Conservation (phyloP, 1,139 yeast species). For the Taphrina sp. region DNA sequence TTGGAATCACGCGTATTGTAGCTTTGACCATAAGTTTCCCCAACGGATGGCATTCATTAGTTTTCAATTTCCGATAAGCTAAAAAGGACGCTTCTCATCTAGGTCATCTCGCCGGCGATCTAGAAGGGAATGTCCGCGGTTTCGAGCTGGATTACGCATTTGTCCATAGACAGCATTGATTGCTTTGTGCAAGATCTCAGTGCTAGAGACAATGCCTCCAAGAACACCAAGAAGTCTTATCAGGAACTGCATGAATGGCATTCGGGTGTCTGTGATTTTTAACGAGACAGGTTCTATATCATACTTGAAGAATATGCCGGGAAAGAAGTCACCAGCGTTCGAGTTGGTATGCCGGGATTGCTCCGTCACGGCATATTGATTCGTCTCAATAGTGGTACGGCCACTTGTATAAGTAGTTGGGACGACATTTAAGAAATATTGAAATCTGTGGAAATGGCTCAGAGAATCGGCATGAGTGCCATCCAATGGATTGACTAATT, state of each 20-base stretch:
- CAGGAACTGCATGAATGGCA: constrained; percentile 74
- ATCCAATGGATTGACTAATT: constrained; percentile 81
- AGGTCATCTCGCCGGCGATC: constrained; percentile 8
- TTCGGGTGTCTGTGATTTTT: constrained; percentile 63
- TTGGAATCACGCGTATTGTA: too few relatives aligned
- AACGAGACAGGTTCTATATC: constrained; percentile 85
- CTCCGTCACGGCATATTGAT: constrained; percentile 80
- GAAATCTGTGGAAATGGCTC: constrained; percentile 43
- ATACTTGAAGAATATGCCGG: constrained; percentile 81
- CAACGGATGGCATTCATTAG: too few relatives aligned
- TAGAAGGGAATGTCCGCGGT: constrained; percentile 7
- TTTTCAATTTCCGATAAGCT: too few relatives aligned
- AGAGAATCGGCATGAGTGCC: constrained; percentile 38
- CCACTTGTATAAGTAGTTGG: constrained; percentile 70
- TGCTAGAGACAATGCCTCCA: constrained; percentile 65
- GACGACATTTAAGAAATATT: constrained; percentile 73
- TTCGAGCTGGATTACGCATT: constrained; percentile 6
- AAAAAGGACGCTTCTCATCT: too few relatives aligned
- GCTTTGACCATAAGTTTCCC: too few relatives aligned
- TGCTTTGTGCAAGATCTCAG: constrained; percentile 44
- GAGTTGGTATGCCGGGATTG: constrained; percentile 43
- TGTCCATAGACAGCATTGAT: constrained; percentile 4
- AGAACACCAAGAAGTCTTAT: constrained; percentile 73
- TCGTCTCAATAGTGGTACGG: constrained; percentile 72
- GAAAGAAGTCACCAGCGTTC: constrained; percentile 43